Evolutionary conservation across 2,329 filamentous ascomycete genomes (phyloP).

Genomic region (Curvularia sp.): DNA sequence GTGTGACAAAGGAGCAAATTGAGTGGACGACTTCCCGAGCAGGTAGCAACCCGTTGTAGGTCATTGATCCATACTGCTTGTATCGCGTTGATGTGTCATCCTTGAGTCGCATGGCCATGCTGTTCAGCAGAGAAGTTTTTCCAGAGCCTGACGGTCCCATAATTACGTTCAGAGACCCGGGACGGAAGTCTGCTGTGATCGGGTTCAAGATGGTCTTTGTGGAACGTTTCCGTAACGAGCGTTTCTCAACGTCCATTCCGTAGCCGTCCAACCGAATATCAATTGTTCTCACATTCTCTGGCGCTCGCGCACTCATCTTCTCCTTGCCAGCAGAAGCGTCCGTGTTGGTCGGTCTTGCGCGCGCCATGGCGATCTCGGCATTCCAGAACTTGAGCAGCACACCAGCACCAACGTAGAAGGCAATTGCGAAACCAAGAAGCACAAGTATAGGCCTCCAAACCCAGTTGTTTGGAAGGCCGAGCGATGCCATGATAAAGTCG

Average conservation of each 20-base stretch:
- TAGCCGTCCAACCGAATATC: conserved; percentile 71
- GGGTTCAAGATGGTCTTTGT: conserved; percentile 67
- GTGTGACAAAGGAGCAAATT: conserved; percentile 77
- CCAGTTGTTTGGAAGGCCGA: conserved; percentile 74
- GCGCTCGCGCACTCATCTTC: conserved; percentile 65
- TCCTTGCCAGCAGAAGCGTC: conserved; percentile 75
- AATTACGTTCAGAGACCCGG: conserved; percentile 75
- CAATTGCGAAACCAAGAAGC: conserved; percentile 66
- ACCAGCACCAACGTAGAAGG: conserved; percentile 68
- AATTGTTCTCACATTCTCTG: conserved; percentile 65
- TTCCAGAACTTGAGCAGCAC: conserved; percentile 69
- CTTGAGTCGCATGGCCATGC: conserved; percentile 72
- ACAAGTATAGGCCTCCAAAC: conserved; percentile 70
- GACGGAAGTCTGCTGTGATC: conserved; percentile 70
- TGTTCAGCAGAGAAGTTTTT: conserved; percentile 77
- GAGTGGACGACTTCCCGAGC: conserved; percentile 73
- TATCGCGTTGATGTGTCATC: conserved; percentile 70
- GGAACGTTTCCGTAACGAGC: conserved; percentile 60
- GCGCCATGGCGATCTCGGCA: conserved; percentile 73
- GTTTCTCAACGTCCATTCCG: conserved; percentile 69
- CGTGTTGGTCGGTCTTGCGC: conserved; percentile 61
- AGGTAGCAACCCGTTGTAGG: conserved; percentile 73
- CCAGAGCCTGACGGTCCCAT: conserved; percentile 82
- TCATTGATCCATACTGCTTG: conserved; percentile 66
- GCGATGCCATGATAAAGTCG: conserved; percentile 70